phyloP scores from a whole-genome alignment of 352 stramenopile genomes.

The Phytopythium oedochilum region DNA sequence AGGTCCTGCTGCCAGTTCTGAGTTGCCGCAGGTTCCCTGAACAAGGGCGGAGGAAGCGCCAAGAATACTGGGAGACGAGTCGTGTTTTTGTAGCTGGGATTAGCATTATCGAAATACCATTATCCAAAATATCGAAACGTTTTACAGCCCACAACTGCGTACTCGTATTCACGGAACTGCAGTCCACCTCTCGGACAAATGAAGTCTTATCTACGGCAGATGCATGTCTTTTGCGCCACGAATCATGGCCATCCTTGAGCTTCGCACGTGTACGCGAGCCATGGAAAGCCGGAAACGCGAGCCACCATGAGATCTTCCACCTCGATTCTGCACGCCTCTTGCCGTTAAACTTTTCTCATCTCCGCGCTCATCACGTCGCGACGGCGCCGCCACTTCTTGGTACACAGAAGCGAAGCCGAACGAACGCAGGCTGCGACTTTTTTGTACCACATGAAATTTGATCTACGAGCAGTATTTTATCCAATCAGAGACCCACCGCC shows the following conservation, averaged over 20 bases:
- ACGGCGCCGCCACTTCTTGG: background rate
- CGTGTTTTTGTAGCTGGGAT: background rate
- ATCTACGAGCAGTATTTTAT: too few relatives aligned
- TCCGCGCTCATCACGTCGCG: background rate
- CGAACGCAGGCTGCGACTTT: background rate
- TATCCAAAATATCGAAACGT: too few relatives aligned
- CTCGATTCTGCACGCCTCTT: background rate
- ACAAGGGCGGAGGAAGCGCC: background rate
- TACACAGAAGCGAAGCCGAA: background rate
- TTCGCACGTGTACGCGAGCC: too few relatives aligned
- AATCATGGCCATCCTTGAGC: too few relatives aligned
- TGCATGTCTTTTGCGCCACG: conserved; percentile 1
- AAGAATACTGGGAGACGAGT: too few relatives aligned
- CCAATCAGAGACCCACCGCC: too few relatives aligned
- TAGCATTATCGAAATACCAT: too few relatives aligned
- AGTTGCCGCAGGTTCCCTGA: background rate
- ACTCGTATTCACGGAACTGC: too few relatives aligned
- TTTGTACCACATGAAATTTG: too few relatives aligned
- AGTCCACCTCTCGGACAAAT: too few relatives aligned
- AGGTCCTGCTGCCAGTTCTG: conserved; percentile 27
- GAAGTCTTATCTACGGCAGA: too few relatives aligned
- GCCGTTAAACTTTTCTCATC: conserved; percentile 4
- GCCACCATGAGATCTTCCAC: background rate
- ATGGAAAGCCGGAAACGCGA: conserved; percentile 2
- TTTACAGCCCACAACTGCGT: too few relatives aligned